Conservation (phyloP, 345 rosid genomes). For the Camelina sativa region DNA sequence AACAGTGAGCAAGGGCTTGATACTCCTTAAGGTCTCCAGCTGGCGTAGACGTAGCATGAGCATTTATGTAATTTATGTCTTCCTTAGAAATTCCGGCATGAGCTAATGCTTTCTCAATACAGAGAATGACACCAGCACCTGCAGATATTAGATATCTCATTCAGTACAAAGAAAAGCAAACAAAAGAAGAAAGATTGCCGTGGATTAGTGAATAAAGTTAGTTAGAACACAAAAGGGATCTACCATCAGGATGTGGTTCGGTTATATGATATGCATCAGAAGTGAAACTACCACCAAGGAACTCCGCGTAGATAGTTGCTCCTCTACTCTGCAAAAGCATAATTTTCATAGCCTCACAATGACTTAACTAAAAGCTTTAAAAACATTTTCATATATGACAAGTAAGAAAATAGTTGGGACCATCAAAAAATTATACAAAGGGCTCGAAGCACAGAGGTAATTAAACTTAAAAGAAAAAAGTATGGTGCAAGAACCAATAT, state of each 20-base stretch:
- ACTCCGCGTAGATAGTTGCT: constrained; percentile 87
- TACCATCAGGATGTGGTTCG: constrained; percentile 94
- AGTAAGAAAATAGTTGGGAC: background rate
- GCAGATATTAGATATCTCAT: constrained; percentile 10
- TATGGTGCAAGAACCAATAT: background rate
- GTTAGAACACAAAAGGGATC: background rate
- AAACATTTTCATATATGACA: background rate
- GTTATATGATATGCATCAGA: constrained; percentile 97
- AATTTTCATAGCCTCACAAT: constrained; percentile 4
- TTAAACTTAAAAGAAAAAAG: background rate
- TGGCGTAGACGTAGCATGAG: constrained; percentile 91
- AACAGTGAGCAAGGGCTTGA: constrained; percentile 75
- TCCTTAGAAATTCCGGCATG: constrained; percentile 69
- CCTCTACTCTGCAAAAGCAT: constrained; percentile 66
- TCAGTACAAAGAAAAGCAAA: background rate
- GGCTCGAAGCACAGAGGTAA: background rate
- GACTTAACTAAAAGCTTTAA: background rate
- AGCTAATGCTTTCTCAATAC: constrained; percentile 85
- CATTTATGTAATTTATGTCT: constrained; percentile 81
- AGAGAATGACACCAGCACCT: constrained; percentile 81
- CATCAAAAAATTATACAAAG: background rate
- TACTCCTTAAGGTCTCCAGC: constrained; percentile 89
- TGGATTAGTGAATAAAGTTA: background rate
- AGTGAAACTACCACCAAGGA: constrained; percentile 91
- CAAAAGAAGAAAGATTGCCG: background rate